phyloP scores from a whole-genome alignment of 1,284 basidiomycete genomes.

The Naganishia sp. region DNA sequence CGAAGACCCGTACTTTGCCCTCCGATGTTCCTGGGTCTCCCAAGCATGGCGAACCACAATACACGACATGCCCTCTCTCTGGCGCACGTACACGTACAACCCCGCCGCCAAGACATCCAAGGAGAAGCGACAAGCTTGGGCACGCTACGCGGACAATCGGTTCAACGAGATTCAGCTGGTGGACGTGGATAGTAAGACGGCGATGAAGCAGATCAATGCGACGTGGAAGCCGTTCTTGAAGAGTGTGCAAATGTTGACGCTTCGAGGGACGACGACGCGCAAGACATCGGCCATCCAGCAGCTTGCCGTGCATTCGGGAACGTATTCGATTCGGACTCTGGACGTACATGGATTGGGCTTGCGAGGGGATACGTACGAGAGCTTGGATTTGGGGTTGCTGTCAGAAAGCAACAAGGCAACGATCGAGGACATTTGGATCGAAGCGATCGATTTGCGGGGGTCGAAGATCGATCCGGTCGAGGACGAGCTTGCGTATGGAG shows the following conservation, averaged over 20 bases:
- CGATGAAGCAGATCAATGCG: constrained; percentile 14
- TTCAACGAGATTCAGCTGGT: constrained; percentile 20
- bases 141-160: constrained; percentile 2
- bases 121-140: constrained; percentile 19
- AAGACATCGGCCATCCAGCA: not conserved
- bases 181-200: constrained; percentile 14
- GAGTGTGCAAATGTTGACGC: constrained; percentile 11
- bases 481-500: no score
- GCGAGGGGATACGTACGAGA: not conserved
- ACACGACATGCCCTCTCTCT: constrained; percentile 6
- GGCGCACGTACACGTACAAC: constrained; percentile 20
- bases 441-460: not conserved
- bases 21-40: constrained; percentile 9
- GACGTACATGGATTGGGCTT: not conserved
- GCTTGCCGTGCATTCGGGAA: not conserved
- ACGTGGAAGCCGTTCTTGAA: constrained; percentile 3
- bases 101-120: constrained; percentile 1
- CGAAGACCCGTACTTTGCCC: constrained; percentile 10
- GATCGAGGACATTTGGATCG: not conserved
- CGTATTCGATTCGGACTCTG: not conserved
- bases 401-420: not conserved
- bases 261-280: constrained; percentile 3
- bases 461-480: no score
- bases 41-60: constrained; percentile 8
- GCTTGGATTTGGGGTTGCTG: constrained; percentile 7